Evolutionary conservation across 2,329 filamentous ascomycete species (phyloP).

Genomic region (Fusarium sp.): DNA sequence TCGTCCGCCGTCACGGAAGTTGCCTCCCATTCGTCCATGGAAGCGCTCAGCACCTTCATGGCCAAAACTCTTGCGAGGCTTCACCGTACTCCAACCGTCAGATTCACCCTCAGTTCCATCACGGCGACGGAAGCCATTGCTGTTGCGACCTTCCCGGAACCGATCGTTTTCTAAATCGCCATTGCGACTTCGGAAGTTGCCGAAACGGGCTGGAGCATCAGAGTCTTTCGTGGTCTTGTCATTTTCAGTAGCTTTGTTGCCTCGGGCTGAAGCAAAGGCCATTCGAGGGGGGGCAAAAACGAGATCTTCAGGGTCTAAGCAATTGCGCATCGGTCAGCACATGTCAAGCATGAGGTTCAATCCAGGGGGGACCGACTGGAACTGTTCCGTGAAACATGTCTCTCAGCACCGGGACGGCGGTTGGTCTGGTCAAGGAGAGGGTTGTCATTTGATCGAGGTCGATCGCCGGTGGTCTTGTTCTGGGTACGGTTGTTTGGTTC

Average conservation of each 20-base stretch:
- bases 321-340: slow-evolving; percentile 28
- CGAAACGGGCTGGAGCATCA: slow-evolving; percentile 66
- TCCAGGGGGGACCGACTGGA: slow-evolving; percentile 57
- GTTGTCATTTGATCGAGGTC: slow-evolving; percentile 55
- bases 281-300: slow-evolving; percentile 85
- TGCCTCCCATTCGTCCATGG: slow-evolving; percentile 68
- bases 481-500: slow-evolving; percentile 56
- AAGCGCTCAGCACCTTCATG: slow-evolving; percentile 76
- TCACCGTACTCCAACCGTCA: slow-evolving; percentile 78
- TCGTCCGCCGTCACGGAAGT: slow-evolving; percentile 53
- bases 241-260: slow-evolving; percentile 59
- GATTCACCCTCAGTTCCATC: slow-evolving; percentile 66
- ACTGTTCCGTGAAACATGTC: slow-evolving; percentile 63
- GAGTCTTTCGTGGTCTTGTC: slow-evolving; percentile 62
- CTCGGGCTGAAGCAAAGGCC: slow-evolving; percentile 79
- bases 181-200: slow-evolving; percentile 60
- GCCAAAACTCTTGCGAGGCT: slow-evolving; percentile 76
- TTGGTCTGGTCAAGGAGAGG: slow-evolving; percentile 58
- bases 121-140: slow-evolving; percentile 59
- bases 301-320: slow-evolving; percentile 75
- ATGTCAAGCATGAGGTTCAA: not conserved
- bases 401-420: slow-evolving; percentile 60
- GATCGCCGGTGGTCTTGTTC: slow-evolving; percentile 55
- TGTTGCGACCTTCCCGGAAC: slow-evolving; percentile 59
- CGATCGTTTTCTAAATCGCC: slow-evolving; percentile 61